Evolutionary conservation across 2,329 filamentous ascomycete species (phyloP), one percentile per base, ranked within the genome.

Genomic region (Sporothrix pallida): DNA sequence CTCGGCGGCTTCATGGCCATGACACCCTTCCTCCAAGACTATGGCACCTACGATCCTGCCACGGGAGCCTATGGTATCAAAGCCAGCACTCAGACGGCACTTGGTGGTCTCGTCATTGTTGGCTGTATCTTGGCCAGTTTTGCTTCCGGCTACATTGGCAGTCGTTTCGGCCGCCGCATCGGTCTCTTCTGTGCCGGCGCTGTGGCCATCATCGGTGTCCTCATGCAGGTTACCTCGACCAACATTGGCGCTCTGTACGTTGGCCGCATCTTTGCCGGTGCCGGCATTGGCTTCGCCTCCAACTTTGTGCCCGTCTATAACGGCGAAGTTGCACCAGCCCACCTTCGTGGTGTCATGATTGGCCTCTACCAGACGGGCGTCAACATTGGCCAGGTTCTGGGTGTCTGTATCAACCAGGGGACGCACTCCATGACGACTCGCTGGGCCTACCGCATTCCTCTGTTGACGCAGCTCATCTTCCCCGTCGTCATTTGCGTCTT

Each of bases 1-100:
- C n/a, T 70, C 31, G 68, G 52, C 13, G 68, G 68, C 50, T 70
- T 70, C 52, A 58, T 58, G 68, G 68, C 68, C 37, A 70, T 70
- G 68, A 70, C 68, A 5, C 54, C 50, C 2, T 70, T 70, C 37
- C 68, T 70, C n/a, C n/a, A 60, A 8, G 68, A 70, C 52, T 70
- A 70, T 12, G 68, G 68, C 12, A 58, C 54, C n/a, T 70, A 46
- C 23, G 68, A 70, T n/a, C 31, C 31, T 1, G 31, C 68, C 10
- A 58, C 37, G 5, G n/a, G 37, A 17, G 42, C 68, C 17, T 70
- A 58, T n/a, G 54, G 54, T 37, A 70, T 70, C 58, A 31, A 50
- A 7, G 52, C 68, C 37, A 13, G 5, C 9, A 70, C 31, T 17
- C 70, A 63, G 58, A 63, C 58, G 5, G 58, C 58, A 2, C 58